A percentile compares a stretch with the other conserved stretches of the same genome.
Evolutionary conservation across 2,329 filamentous ascomycete genomes (phyloP).

Genomic region (Anisogramma anomala): DNA sequence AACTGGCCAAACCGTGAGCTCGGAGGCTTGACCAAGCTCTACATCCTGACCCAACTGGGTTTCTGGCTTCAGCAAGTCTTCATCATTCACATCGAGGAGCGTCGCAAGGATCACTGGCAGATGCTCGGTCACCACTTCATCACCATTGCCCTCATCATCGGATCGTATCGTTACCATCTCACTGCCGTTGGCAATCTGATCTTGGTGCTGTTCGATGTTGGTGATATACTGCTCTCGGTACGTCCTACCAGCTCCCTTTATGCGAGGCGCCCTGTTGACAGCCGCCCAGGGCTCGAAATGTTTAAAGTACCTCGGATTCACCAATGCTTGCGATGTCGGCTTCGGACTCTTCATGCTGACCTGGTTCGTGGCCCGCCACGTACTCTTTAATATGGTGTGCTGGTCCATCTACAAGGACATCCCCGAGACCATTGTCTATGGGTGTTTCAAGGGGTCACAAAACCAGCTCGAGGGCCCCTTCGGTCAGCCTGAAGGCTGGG

Average conservation of each 20-base stretch:
- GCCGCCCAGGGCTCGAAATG: slow-evolving; percentile 68
- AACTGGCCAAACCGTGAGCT: slow-evolving; percentile 74
- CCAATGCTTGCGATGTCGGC: slow-evolving; percentile 63
- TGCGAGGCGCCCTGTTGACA: slow-evolving; percentile 7
- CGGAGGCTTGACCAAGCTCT: slow-evolving; percentile 66
- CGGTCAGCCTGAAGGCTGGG: slow-evolving; percentile 35
- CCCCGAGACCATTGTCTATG: slow-evolving; percentile 48
- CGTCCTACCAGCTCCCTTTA: slow-evolving; percentile 21
- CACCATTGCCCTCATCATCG: slow-evolving; percentile 67
- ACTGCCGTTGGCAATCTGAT: slow-evolving; percentile 83
- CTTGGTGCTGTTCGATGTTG: slow-evolving; percentile 84
- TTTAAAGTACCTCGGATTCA: slow-evolving; percentile 77
- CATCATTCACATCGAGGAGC: slow-evolving; percentile 88
- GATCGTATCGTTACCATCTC: slow-evolving; percentile 77
- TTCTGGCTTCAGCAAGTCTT: slow-evolving; percentile 94
- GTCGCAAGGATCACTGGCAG: slow-evolving; percentile 87
- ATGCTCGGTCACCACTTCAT: slow-evolving; percentile 95
- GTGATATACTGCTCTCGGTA: slow-evolving; percentile 80
- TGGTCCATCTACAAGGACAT: slow-evolving; percentile 68
- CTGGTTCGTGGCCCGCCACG: slow-evolving; percentile 76
- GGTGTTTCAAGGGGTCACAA: slow-evolving; percentile 57
- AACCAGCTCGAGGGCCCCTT: slow-evolving; percentile 44
- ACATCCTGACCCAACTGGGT: slow-evolving; percentile 78
- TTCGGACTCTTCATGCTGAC: slow-evolving; percentile 78
- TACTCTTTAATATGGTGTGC: slow-evolving; percentile 67